Conservation (phyloP, 148 eudicot species). For the Diospyros kaki region DNA sequence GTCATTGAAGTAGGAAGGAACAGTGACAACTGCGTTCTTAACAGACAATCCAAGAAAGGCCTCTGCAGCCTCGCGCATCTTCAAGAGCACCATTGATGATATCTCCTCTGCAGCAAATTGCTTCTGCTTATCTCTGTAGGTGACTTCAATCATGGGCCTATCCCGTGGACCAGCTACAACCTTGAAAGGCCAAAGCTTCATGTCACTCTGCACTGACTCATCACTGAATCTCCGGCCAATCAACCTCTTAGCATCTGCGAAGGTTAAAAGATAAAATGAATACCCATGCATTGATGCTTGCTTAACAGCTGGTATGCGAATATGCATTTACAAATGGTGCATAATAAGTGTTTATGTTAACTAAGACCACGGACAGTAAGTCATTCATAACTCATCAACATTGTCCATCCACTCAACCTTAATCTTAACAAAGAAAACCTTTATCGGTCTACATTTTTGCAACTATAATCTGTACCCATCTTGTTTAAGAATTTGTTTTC, state of each 20-base stretch:
- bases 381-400: too few relatives aligned
- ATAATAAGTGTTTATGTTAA: too few relatives aligned
- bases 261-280: background rate
- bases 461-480: too few relatives aligned
- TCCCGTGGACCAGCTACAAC: conserved; percentile 26
- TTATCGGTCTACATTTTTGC: too few relatives aligned
- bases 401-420: too few relatives aligned
- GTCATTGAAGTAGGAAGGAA: conserved; percentile 42
- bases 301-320: too few relatives aligned
- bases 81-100: conserved; percentile 31
- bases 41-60: conserved; percentile 40
- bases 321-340: too few relatives aligned
- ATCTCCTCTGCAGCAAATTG: conserved; percentile 40
- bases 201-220: conserved; percentile 41
- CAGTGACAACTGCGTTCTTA: conserved; percentile 41
- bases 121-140: conserved; percentile 31
- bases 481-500: too few relatives aligned
- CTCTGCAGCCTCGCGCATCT: conserved; percentile 42
- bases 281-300: too few relatives aligned
- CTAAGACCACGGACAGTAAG: too few relatives aligned
- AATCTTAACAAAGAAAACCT: too few relatives aligned
- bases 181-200: conserved; percentile 36
- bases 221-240: conserved; percentile 26
- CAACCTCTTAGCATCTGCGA: background rate
- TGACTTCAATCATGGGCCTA: conserved; percentile 36